Evolutionary conservation across 768 basidiomycete genomes (phyloP).

Genomic region (Leccinum disarticulatum): DNA sequence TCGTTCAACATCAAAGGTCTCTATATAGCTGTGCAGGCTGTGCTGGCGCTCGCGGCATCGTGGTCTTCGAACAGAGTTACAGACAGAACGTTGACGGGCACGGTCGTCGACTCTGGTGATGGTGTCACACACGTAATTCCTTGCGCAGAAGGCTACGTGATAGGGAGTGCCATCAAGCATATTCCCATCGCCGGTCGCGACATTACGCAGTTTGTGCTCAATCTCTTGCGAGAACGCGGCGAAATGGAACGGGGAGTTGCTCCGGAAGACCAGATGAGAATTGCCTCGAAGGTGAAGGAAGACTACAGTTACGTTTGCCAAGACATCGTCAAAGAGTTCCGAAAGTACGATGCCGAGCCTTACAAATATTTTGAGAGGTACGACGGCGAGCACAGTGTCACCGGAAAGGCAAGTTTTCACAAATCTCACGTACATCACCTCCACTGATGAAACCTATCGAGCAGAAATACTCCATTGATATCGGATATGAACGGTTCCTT

Average conservation of each 20-base stretch:
- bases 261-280: constrained; percentile 89
- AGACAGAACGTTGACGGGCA: constrained; percentile 92
- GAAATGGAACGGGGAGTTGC: constrained; percentile 82
- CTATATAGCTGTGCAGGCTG: constrained; percentile 98
- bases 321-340: constrained; percentile 98
- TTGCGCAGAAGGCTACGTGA: constrained; percentile 96
- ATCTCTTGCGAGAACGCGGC: constrained; percentile 92
- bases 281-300: constrained; percentile 96
- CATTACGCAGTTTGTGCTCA: constrained; percentile 94
- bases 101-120: constrained; percentile 98
- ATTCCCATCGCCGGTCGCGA: constrained; percentile 98
- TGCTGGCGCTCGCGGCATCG: constrained; percentile 95
- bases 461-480: constrained; percentile 91
- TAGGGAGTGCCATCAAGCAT: constrained; percentile 98
- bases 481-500: constrained; percentile 98
- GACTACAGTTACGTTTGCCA: constrained; percentile 98
- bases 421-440: neutral
- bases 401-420: constrained; percentile 68
- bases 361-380: constrained; percentile 93
- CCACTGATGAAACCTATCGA: constrained; percentile 6
- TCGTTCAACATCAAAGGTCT: constrained; percentile 99
- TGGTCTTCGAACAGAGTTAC: constrained; percentile 91
- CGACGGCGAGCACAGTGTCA: constrained; percentile 91
- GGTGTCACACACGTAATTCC: constrained; percentile 99
- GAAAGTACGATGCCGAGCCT: constrained; percentile 96